Conservation (phyloP, 2,329 filamentous ascomycete genomes). For the Bisporella sp. region DNA sequence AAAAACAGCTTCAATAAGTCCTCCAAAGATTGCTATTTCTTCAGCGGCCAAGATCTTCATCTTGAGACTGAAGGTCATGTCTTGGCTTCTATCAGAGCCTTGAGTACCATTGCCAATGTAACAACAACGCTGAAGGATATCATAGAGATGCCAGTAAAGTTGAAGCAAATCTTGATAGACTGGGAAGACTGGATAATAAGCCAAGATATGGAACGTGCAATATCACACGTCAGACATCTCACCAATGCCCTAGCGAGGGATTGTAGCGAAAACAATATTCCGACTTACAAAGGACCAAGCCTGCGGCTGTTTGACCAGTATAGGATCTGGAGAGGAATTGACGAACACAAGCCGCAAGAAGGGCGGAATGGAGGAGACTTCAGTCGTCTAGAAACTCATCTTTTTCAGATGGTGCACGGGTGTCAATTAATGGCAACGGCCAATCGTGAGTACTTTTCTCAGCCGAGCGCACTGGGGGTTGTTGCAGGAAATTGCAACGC, state of each 20-base stretch:
- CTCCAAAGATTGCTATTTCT: not conserved
- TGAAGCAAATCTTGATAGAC: not conserved
- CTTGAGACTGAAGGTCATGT: not conserved
- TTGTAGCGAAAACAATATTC: not conserved
- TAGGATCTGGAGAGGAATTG: not conserved
- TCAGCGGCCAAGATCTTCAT: not conserved
- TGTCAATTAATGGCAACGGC: constrained; percentile 2
- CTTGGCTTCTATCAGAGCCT: not conserved
- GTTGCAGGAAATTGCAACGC: constrained; percentile 2
- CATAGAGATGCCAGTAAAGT: not conserved
- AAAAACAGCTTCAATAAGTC: not conserved
- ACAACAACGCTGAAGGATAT: not conserved
- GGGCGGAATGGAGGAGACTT: not conserved
- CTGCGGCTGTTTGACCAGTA: not conserved
- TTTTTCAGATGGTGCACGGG: constrained; percentile 2
- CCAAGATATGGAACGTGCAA: not conserved
- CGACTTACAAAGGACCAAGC: not conserved
- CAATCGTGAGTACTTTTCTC: not conserved
- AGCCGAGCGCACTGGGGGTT: not conserved
- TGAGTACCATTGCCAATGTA: not conserved
- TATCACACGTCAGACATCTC: not conserved
- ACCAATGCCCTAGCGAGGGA: not conserved
- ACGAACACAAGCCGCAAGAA: not conserved
- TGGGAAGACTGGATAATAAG: not conserved
- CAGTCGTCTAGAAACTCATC: not conserved